phyloP scores from a whole-genome alignment of 75 land plant genomes.

The Selaginella moellendorffii region DNA sequence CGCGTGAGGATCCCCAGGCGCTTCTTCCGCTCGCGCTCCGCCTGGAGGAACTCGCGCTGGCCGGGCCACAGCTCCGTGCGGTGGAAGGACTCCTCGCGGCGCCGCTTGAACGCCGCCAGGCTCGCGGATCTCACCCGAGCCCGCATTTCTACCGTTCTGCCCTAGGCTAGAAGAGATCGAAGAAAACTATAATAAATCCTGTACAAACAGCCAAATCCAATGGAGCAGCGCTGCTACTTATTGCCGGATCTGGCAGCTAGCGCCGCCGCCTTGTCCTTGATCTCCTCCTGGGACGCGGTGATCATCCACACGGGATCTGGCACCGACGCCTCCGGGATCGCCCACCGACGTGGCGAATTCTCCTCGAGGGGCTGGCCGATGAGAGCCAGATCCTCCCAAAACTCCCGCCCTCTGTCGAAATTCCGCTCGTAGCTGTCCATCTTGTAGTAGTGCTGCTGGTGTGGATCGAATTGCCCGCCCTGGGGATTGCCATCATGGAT shows the following conservation, averaged over 20 bases:
- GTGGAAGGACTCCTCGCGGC: background rate
- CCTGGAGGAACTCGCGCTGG: background rate
- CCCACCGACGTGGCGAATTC: background rate
- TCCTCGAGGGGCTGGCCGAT: background rate
- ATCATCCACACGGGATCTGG: background rate
- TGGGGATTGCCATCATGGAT: background rate
- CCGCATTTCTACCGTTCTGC: background rate
- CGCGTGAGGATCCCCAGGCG: background rate
- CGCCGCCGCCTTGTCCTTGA: background rate
- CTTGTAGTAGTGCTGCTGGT: background rate
- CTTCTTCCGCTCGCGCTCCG: background rate
- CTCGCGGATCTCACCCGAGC: background rate
- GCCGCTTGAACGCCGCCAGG: background rate
- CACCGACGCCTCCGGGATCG: background rate
- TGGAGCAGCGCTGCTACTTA: too few species aligned
- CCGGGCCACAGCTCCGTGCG: background rate
- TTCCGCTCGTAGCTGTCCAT: background rate
- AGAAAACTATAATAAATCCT: too few species aligned
- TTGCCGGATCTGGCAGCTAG: too few species aligned
- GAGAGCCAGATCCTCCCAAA: background rate
- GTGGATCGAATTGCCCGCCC: background rate
- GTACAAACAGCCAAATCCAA: too few species aligned
- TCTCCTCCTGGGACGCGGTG: background rate
- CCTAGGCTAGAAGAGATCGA: too few species aligned
- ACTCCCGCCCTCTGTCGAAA: background rate